These are phyloP conservation scores for Brasilioporus rufonigricans DNA, from an alignment of 768 basidiomycete species.

Conservation along the genomic window DNA sequence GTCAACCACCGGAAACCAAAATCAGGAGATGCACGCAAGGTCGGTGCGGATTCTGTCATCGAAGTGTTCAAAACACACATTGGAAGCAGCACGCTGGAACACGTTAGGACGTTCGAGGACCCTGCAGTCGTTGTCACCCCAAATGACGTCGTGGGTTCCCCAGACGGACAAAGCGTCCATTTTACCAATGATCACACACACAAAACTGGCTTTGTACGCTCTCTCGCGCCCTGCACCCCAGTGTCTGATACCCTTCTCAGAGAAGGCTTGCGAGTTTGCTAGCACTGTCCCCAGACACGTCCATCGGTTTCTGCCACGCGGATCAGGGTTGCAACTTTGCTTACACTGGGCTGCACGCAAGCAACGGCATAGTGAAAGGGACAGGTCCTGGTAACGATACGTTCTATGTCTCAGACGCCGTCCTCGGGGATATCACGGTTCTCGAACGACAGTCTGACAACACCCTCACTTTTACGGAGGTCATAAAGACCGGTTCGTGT, in stretches of 20 bases:
- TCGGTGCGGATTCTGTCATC: slow-evolving; percentile 70
- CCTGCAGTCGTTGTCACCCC: slow-evolving; percentile 53
- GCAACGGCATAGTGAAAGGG: slow-evolving; percentile 62
- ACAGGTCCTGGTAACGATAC: slow-evolving; percentile 47
- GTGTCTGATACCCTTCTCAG: slow-evolving; percentile 12
- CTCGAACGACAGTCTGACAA: slow-evolving; percentile 61
- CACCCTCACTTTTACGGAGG: slow-evolving; percentile 52
- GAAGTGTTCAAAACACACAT: slow-evolving; percentile 63
- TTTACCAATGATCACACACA: slow-evolving; percentile 66
- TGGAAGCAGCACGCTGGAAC: slow-evolving; percentile 42
- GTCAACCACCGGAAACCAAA: slow-evolving; percentile 66
- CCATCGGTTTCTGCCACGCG: slow-evolving; percentile 64
- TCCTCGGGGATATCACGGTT: slow-evolving; percentile 46
- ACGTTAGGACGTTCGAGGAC: slow-evolving; percentile 58
- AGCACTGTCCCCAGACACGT: slow-evolving; percentile 38
- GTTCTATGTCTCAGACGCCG: slow-evolving; percentile 53
- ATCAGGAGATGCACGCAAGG: slow-evolving; percentile 33
- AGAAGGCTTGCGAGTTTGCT: slow-evolving; percentile 25
- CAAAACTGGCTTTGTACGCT: slow-evolving; percentile 54
- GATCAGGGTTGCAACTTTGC: slow-evolving; percentile 61
- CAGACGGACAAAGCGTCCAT: slow-evolving; percentile 63
- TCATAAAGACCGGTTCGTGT: slow-evolving; percentile 48
- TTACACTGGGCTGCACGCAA: slow-evolving; percentile 44
- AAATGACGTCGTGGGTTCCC: slow-evolving; percentile 67
- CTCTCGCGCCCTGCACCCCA: not conserved